phyloP scores from a whole-genome alignment of 1,284 basidiomycete genomes.

The Bondarzewia mesenterica region DNA sequence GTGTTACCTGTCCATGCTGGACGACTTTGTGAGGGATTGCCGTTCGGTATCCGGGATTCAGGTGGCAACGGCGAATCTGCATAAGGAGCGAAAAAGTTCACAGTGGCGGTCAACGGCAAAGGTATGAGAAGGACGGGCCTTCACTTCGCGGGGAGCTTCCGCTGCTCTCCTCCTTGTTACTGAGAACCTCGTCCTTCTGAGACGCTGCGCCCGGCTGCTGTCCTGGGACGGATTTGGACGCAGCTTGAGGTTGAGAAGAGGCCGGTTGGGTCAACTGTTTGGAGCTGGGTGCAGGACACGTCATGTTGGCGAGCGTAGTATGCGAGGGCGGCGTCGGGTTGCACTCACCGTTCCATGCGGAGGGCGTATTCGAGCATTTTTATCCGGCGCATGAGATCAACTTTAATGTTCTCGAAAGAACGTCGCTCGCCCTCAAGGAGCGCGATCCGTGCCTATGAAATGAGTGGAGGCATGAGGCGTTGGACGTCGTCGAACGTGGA shows the following conservation, averaged over 20 bases:
- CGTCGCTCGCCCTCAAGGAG: constrained; percentile 93
- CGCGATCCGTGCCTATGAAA: constrained; percentile 83
- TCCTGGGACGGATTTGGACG: constrained; percentile 50
- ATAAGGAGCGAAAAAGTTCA: background rate
- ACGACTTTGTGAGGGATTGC: constrained; percentile 36
- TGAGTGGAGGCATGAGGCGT: too few species aligned
- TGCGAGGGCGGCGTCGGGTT: background rate
- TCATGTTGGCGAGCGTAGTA: constrained; percentile 11
- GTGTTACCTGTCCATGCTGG: constrained; percentile 46
- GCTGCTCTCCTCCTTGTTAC: constrained; percentile 69
- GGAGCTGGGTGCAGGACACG: constrained; percentile 45
- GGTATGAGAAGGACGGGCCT: constrained; percentile 34
- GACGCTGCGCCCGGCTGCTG: constrained; percentile 45
- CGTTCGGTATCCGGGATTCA: constrained; percentile 56
- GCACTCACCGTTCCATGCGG: constrained; percentile 80
- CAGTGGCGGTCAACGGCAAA: background rate
- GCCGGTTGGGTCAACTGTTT: constrained; percentile 66
- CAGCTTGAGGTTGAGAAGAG: constrained; percentile 38
- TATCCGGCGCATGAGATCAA: constrained; percentile 91
- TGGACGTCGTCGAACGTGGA: background rate
- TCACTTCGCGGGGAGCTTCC: constrained; percentile 77
- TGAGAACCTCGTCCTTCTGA: constrained; percentile 61
- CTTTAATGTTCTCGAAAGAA: constrained; percentile 94
- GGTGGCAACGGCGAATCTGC: constrained; percentile 69
- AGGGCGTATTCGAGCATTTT: constrained; percentile 99